A percentile compares a stretch with the other conserved stretches of the same genome.
These are phyloP conservation scores for Vigna radiata DNA, from an alignment of 306 rosid species.

Conservation along the genomic window DNA sequence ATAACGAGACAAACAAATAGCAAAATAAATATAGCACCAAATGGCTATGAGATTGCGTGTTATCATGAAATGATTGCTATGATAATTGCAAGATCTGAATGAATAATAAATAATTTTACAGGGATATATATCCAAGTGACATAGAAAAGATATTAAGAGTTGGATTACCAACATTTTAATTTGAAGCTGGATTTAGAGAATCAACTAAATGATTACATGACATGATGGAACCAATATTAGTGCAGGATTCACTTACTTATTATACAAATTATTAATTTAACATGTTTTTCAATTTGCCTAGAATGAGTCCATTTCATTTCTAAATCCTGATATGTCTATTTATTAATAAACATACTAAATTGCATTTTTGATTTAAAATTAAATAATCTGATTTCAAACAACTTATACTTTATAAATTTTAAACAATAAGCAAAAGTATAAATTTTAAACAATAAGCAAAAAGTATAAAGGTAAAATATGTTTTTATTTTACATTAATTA, in stretches of 20 bases:
- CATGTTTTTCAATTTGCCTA: neutral
- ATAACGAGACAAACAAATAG: no score
- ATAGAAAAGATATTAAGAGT: neutral
- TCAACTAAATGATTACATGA: neutral
- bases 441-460: neutral
- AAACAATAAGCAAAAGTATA: neutral
- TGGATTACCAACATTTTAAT: neutral
- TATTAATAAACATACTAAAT: neutral
- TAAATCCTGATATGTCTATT: neutral
- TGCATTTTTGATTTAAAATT: neutral
- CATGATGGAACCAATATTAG: neutral
- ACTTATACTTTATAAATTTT: neutral
- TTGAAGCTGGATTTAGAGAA: constrained; percentile 4
- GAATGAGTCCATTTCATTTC: neutral
- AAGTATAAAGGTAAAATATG: no score
- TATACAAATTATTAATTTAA: neutral
- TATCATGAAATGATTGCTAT: constrained; percentile 7
- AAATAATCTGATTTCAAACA: neutral
- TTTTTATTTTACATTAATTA: no score
- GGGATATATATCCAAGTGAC: neutral
- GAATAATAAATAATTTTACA: neutral
- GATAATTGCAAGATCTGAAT: neutral
- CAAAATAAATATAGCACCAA: neutral
- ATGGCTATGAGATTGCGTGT: neutral
- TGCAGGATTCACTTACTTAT: constrained; percentile 4